Conservation (phyloP, 495 filamentous ascomycete genomes). For the Thermothielavioides terrestris region DNA sequence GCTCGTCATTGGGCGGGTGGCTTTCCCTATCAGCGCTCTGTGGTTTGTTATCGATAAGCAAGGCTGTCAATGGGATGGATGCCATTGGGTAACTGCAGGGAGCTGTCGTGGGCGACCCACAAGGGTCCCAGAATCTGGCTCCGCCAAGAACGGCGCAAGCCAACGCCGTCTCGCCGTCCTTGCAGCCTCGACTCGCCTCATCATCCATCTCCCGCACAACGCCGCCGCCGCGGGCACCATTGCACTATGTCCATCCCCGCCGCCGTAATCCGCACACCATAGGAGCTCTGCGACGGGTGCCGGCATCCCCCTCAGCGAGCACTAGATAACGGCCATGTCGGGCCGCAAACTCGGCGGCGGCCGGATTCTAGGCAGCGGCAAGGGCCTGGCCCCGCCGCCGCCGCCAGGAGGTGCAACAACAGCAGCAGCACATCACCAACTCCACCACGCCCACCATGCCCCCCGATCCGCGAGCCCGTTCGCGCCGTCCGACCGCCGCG, state of each 20-base stretch:
- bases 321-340: slow-evolving; percentile 48
- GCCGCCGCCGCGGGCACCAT: background rate
- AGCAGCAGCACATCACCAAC: too few species aligned
- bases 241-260: background rate
- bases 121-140: background rate
- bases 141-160: slow-evolving; percentile 9
- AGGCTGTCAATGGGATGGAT: background rate
- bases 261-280: background rate
- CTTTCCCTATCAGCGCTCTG: too few species aligned
- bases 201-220: background rate
- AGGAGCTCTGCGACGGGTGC: background rate
- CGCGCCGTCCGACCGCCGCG: slow-evolving; percentile 46
- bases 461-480: slow-evolving; percentile 36
- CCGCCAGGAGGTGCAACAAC: too few species aligned
- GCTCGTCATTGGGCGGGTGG: background rate
- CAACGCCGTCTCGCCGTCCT: background rate
- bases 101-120: background rate
- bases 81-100: too few species aligned
- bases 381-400: slow-evolving; percentile 58
- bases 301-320: background rate
- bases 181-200: background rate
- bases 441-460: too few species aligned
- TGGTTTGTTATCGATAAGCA: slow-evolving; percentile 6
- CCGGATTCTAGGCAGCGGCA: slow-evolving; percentile 76
- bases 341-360: slow-evolving; percentile 80